phyloP scores from a whole-genome alignment of 2,329 filamentous ascomycete genomes.

The Aspergillus udagawae region DNA sequence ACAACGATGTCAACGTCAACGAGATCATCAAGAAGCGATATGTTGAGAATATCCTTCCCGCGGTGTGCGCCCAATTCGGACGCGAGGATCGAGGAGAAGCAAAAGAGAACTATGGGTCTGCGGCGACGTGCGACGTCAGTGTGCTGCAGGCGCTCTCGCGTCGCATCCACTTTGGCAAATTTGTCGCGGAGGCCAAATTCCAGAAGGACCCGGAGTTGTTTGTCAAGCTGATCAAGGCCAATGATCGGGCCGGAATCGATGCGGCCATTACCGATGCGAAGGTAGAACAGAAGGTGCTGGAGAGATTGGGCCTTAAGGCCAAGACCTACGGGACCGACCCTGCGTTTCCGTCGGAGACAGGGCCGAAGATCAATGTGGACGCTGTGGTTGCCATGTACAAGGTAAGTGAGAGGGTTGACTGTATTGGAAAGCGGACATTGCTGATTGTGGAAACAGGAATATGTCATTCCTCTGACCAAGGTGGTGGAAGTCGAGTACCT shows the following conservation, averaged over 20 bases:
- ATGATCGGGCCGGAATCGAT: conserved; percentile 76
- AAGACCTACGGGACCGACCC: conserved; percentile 92
- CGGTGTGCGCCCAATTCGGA: conserved; percentile 71
- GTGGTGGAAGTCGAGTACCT: conserved; percentile 97
- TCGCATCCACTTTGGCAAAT: conserved; percentile 96
- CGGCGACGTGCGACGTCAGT: conserved; percentile 84
- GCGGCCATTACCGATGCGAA: conserved; percentile 83
- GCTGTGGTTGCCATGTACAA: conserved; percentile 86
- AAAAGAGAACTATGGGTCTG: conserved; percentile 91
- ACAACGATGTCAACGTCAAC: conserved; percentile 89
- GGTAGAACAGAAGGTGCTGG: conserved; percentile 88
- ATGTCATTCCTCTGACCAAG: conserved; percentile 95
- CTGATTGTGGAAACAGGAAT: conserved; percentile 47
- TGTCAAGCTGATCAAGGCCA: conserved; percentile 74
- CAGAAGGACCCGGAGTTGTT: conserved; percentile 75
- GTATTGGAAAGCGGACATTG: background rate
- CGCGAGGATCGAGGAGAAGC: conserved; percentile 75
- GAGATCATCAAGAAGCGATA: conserved; percentile 81
- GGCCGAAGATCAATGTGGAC: conserved; percentile 81
- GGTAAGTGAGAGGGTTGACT: conserved; percentile 27
- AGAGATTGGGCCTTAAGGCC: conserved; percentile 80
- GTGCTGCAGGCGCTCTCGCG: conserved; percentile 86
- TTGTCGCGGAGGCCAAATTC: conserved; percentile 96
- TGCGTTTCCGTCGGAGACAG: conserved; percentile 49
- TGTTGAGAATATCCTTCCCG: conserved; percentile 75